These are phyloP conservation scores for Colletotrichum sp. DNA, from an alignment of 2,329 filamentous ascomycete species.

Conservation along the genomic window DNA sequence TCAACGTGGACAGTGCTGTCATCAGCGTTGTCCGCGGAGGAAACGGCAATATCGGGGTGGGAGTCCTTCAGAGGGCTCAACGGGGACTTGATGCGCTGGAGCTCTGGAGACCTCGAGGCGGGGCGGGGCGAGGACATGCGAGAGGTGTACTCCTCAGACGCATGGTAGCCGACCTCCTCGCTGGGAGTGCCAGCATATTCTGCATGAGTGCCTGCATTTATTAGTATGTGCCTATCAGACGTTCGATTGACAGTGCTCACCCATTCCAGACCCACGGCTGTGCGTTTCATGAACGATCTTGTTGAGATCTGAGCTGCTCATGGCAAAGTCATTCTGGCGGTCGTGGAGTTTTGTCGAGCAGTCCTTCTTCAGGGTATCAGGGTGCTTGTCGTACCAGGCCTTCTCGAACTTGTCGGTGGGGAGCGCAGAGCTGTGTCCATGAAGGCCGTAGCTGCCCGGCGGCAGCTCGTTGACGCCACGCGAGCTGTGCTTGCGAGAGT, in stretches of 20 bases:
- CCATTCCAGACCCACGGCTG: conserved; percentile 55
- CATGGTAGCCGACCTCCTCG: conserved; percentile 89
- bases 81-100: conserved; percentile 33
- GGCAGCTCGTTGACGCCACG: conserved; percentile 73
- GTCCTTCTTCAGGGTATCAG: conserved; percentile 79
- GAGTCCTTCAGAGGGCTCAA: conserved; percentile 27
- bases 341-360: conserved; percentile 62
- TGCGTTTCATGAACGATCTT: conserved; percentile 82
- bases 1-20: conserved; percentile 79
- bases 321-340: conserved; percentile 73
- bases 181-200: conserved; percentile 77
- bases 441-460: conserved; percentile 90
- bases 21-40: conserved; percentile 37
- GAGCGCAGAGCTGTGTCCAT: conserved; percentile 71
- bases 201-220: conserved; percentile 63
- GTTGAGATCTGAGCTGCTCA: conserved; percentile 90
- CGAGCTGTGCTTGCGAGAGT: conserved; percentile 75
- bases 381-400: conserved; percentile 92
- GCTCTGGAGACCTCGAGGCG: conserved; percentile 43
- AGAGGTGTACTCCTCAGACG: conserved; percentile 82
- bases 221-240: conserved; percentile 22
- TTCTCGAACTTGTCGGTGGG: conserved; percentile 84
- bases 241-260: conserved; percentile 37
- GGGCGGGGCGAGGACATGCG: conserved; percentile 75
- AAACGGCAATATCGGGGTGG: conserved; percentile 31